Base-by-base conservation (phyloP, 192 early-diverging fungal genomes). In the Backusella westeae region DNA sequence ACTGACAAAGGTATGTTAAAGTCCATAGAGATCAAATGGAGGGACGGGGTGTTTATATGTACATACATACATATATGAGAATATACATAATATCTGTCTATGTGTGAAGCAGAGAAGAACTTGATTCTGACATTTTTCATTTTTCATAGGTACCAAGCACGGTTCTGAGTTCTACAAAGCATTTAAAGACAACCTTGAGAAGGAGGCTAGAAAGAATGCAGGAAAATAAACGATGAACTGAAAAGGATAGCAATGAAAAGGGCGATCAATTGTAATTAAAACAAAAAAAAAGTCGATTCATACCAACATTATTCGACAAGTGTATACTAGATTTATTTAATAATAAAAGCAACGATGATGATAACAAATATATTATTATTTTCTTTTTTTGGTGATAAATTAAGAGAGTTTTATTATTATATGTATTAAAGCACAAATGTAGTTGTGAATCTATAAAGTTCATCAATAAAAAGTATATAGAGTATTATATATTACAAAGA, bases 131-230 rank as follows among this genome's bases (percentile, higher is more conserved):
- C 12, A n/a, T 9, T 71, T 49, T 49, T 49, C 69, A 34, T 46
- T 52, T 26, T 7, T 34, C 17, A 34, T 56, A 80, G 80, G 76
- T 41, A 34, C 72, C 56, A 77, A 77, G 34, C 34, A 42, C 1
- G 70, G 73, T 29, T 74, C 26, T 52, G 74, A 80, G 14, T 83
- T 83, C 53, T 67, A 76, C 26, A 83, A 83, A 39, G 76, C 78
- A n/a, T 83, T 83, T 39, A 83, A 83, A 49, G 82, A 83, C n/a
- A 80, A 80, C 41, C 67, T 83, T 32, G 82, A 83, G 72, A 83
- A 83, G 66, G 82, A 83, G 49, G 49, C 59, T 8, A 71, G 70
- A 63, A 82, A 71, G 41, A 44, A 73, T 39, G 68, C 69, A n/a
- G 38, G 74, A 63, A 79, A 75, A 59, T 75, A 79, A 77, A 34